Percentiles rank a stretch among this genome's conserved stretches.
Evolutionary conservation across 805 yeast species (phyloP).

Genomic region (Nakazawaea holstii): DNA sequence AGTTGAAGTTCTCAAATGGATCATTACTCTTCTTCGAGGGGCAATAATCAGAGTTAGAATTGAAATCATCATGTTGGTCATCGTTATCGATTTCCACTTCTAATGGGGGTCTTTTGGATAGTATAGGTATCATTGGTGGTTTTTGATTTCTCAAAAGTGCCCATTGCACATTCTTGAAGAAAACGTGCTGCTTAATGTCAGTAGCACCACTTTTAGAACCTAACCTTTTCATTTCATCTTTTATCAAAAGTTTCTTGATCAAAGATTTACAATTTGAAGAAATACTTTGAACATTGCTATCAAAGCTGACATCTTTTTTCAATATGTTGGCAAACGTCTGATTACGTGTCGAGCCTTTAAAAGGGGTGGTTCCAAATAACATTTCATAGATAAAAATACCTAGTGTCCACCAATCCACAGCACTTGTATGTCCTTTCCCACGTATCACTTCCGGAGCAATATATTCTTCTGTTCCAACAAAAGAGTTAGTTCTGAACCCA

Average conservation of each 20-base stretch:
- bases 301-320: constrained; percentile 77
- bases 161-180: constrained; percentile 92
- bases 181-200: constrained; percentile 86
- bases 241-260: constrained; percentile 75
- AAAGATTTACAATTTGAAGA: constrained; percentile 75
- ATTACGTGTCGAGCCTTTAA: constrained; percentile 85
- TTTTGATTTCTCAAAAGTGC: constrained; percentile 86
- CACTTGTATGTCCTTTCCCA: constrained; percentile 96
- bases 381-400: constrained; percentile 92
- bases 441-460: constrained; percentile 97
- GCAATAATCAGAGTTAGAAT: not conserved
- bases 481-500: constrained; percentile 94
- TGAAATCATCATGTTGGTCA: constrained; percentile 12
- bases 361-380: constrained; percentile 95
- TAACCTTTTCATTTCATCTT: constrained; percentile 82
- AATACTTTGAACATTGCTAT: constrained; percentile 48
- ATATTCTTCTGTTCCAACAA: constrained; percentile 98
- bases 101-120: constrained; percentile 22
- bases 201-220: constrained; percentile 95
- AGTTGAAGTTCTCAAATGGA: constrained; percentile 81
- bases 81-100: constrained; percentile 11
- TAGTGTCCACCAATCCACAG: constrained; percentile 99
- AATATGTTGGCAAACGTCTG: constrained; percentile 85
- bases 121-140: constrained; percentile 93
- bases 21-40: constrained; percentile 29